These are phyloP conservation scores for Calonectria hawksworthii DNA, from an alignment of 2,329 filamentous ascomycete species.

Conservation along the genomic window DNA sequence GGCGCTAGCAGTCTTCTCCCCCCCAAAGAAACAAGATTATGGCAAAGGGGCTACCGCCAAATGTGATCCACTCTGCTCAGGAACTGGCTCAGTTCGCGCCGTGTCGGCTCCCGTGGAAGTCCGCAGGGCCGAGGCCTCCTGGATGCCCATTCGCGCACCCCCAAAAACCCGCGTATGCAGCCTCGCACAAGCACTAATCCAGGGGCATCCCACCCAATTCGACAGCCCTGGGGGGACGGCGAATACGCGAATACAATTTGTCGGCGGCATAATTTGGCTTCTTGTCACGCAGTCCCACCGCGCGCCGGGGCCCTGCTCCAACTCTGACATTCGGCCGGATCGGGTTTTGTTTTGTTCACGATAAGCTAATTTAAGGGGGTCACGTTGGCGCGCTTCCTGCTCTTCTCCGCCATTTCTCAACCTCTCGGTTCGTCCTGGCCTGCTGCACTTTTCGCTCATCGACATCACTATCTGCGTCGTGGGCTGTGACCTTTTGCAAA, in stretches of 20 bases:
- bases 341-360: constrained; percentile 24
- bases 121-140: not conserved
- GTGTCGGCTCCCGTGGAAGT: not conserved
- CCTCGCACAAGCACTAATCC: constrained; percentile 3
- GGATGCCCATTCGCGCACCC: not conserved
- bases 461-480: constrained; percentile 16
- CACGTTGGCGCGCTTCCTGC: constrained; percentile 11
- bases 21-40: constrained; percentile 13
- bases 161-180: not conserved
- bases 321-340: constrained; percentile 16
- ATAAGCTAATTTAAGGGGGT: constrained; percentile 31
- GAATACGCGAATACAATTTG: constrained; percentile 3
- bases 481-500: constrained; percentile 23
- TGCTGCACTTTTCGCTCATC: constrained; percentile 18
- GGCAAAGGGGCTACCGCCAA: constrained; percentile 15
- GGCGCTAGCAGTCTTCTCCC: not conserved
- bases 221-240: not conserved
- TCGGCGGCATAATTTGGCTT: constrained; percentile 6
- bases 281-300: constrained; percentile 3
- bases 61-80: constrained; percentile 1
- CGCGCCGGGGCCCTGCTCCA: constrained; percentile 12
- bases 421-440: not conserved
- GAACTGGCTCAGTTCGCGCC: not conserved
- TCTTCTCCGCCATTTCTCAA: constrained; percentile 22
- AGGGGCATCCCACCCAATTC: not conserved